Percentiles rank a stretch among this genome's conserved stretches.
These are phyloP conservation scores for Ichthyophonus hoferi DNA, from an alignment of 208 protist species.

Conservation along the genomic window DNA sequence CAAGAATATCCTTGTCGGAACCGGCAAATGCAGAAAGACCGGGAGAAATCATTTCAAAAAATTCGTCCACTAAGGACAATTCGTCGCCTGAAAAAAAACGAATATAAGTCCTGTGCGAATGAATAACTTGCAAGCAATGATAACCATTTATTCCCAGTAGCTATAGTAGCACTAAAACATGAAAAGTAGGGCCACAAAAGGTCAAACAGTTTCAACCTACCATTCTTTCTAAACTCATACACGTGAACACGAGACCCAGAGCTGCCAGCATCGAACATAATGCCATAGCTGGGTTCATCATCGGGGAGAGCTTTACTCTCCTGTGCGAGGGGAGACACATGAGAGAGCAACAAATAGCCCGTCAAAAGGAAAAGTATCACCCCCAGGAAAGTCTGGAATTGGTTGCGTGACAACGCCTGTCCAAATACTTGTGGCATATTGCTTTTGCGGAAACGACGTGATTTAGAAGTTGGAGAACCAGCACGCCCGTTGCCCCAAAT, in stretches of 20 bases:
- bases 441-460: background rate
- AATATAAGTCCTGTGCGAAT: too few species aligned
- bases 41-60: conserved; percentile 3
- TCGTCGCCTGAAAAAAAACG: background rate
- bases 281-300: background rate
- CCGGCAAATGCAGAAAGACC: conserved; percentile 6
- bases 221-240: conserved; percentile 59
- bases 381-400: background rate
- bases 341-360: background rate
- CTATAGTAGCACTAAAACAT: too few species aligned
- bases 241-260: conserved; percentile 76
- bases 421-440: background rate
- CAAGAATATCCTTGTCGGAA: background rate
- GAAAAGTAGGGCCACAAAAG: too few species aligned
- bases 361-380: background rate
- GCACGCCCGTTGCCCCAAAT: background rate
- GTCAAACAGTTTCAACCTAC: too few species aligned
- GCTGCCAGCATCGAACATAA: conserved; percentile 79
- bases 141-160: too few species aligned
- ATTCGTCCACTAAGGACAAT: background rate
- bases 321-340: background rate
- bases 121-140: too few species aligned
- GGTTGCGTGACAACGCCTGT: background rate
- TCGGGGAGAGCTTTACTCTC: background rate
- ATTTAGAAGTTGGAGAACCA: background rate